Percentiles rank a stretch among this genome's conserved stretches.
Conservation (phyloP, 2,329 filamentous ascomycete species). For the Tolypocladium capitatum region DNA sequence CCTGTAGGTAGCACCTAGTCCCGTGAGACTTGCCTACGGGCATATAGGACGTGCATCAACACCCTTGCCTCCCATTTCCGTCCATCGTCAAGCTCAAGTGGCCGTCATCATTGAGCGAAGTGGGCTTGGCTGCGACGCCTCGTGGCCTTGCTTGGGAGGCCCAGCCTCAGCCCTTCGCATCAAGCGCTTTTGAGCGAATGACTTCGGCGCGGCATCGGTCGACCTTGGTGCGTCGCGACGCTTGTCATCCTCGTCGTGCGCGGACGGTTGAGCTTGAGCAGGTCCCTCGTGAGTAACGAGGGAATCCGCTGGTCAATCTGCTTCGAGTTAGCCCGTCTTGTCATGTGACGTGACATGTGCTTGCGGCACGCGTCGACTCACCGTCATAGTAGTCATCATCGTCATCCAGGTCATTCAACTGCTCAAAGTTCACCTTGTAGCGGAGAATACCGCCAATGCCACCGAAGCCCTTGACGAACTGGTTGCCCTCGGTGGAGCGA, state of each 20-base stretch:
- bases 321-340: conserved; percentile 1
- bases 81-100: conserved; percentile 33
- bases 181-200: conserved; percentile 32
- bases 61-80: conserved; percentile 16
- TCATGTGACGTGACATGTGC: conserved; percentile 35
- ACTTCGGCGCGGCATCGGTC: conserved; percentile 30
- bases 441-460: conserved; percentile 93
- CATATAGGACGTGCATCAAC: not conserved
- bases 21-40: conserved; percentile 2
- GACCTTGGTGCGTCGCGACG: conserved; percentile 26
- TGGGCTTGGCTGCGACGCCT: conserved; percentile 50
- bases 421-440: conserved; percentile 99
- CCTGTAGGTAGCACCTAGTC: conserved; percentile 1
- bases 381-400: conserved; percentile 87
- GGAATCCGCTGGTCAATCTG: conserved; percentile 82
- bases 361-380: conserved; percentile 12
- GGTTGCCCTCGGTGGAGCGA: conserved; percentile 93
- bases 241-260: conserved; percentile 28
- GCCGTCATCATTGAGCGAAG: conserved; percentile 55
- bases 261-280: conserved; percentile 47
- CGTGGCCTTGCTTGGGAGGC: conserved; percentile 28
- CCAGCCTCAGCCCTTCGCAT: conserved; percentile 32
- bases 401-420: conserved; percentile 84
- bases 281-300: conserved; percentile 79
- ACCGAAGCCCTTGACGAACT: conserved; percentile 99